Conservation (phyloP, 1,139 yeast species). For the Geotrichum phurueaensis region DNA sequence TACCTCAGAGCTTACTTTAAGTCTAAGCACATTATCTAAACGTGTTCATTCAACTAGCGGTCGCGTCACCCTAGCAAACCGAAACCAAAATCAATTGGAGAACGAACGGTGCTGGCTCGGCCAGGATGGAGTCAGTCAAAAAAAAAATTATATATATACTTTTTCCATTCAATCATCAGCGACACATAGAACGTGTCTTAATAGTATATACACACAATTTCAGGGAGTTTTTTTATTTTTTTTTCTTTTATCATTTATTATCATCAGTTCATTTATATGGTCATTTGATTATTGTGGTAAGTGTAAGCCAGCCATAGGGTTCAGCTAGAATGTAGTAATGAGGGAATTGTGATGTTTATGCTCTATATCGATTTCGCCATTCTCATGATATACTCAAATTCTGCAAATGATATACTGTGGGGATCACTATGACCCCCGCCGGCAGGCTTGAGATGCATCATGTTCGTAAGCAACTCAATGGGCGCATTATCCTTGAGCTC, state of each 20-base stretch:
- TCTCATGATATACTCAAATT: constrained; percentile 13
- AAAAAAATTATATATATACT: too few relatives aligned
- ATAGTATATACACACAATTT: background rate
- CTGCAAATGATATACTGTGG: constrained; percentile 6
- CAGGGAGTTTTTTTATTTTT: background rate
- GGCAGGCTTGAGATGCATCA: constrained; percentile 2
- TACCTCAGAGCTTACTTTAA: constrained; percentile 90
- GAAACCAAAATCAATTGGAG: background rate
- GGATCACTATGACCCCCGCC: background rate
- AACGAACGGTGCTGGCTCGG: too few relatives aligned
- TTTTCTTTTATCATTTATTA: background rate
- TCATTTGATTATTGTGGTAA: background rate
- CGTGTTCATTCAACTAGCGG: background rate
- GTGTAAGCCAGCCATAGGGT: background rate
- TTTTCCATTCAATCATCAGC: background rate
- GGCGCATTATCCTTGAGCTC: constrained; percentile 6
- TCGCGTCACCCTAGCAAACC: background rate
- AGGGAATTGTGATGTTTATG: background rate
- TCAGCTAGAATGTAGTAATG: background rate
- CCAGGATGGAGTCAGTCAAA: too few relatives aligned
- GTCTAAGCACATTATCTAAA: constrained; percentile 82
- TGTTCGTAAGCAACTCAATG: constrained; percentile 1
- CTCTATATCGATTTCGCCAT: background rate
- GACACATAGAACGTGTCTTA: background rate
- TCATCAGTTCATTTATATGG: background rate